Evolutionary conservation across 2,329 filamentous ascomycete genomes (phyloP), one percentile per base, ranked within the genome.

Genomic region (Cladosporium oxysporum): DNA sequence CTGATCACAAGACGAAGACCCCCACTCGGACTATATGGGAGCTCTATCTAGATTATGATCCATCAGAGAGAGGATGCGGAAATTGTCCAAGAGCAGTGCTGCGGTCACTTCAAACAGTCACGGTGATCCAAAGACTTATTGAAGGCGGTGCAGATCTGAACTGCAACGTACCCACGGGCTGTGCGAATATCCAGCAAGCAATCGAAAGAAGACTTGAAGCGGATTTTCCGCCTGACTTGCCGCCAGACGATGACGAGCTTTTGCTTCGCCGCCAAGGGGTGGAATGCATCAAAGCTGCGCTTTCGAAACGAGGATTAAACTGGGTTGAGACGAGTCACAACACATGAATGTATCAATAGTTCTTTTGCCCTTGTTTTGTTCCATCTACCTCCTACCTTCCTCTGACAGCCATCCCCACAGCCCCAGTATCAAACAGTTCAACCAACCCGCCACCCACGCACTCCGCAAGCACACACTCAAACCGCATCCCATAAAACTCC

Each of bases 371-470:
- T 26, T 26, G 23, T 26, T 26, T 26, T 26, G 23, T 26, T 26
- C 23, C 23, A 26, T 26, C 23, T 26, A 26, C 23, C 23, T 26
- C 23, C 18, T 72, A 73, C 33, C 70, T 60, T n/a, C 55, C 69
- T 44, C 80, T 74, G 1, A 91, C 84, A 12, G 87, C 90, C 67
- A 85, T 82, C 1, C 90, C 90, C n/a, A 92, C 89, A 71, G 87
- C 90, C 16, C 88, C 83, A 14, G 90, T 93, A 73, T 91, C 86
- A 75, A 93, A 93, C 16, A 91, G 79, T 77, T 93, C 90, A 4
- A 92, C 84, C 18, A 89, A 73, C 1, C 91, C 91, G 31, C 87
- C 82, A 0, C 90, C 91, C 28, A 91, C 82, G 52, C 89, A 90
- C 76, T 92, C 90, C 49, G 85, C 87, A 50, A 93, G 75, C 18